Percentiles rank a stretch among this genome's conserved stretches.
Conservation (phyloP, 768 basidiomycete species). For the Boletellus emodensis region DNA sequence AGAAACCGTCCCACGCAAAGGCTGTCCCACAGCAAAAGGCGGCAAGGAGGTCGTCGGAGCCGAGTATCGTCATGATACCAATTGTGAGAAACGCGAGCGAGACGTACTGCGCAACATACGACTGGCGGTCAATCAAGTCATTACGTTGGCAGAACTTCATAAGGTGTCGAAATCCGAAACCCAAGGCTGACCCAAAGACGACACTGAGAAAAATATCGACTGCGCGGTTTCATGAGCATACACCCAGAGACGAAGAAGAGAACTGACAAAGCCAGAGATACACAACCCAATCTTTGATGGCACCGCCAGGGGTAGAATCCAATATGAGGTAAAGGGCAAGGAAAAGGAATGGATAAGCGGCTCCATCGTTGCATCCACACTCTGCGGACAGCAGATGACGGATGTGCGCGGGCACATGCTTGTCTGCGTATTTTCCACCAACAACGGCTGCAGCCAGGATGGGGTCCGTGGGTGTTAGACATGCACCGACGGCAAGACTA, state of each 20-base stretch:
- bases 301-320: conserved; percentile 54
- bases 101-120: conserved; percentile 90
- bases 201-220: conserved; percentile 78
- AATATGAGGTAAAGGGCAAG: conserved; percentile 84
- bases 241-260: neutral
- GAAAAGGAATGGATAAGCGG: conserved; percentile 92
- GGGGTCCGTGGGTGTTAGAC: conserved; percentile 78
- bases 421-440: conserved; percentile 96
- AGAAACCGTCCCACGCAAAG: conserved; percentile 96
- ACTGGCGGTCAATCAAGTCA: conserved; percentile 88
- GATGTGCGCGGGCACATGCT: conserved; percentile 88
- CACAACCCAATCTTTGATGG: conserved; percentile 86
- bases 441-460: conserved; percentile 50
- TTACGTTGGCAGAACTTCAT: conserved; percentile 91
- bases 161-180: conserved; percentile 76
- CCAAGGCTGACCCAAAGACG: conserved; percentile 69
- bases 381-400: conserved; percentile 66
- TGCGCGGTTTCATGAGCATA: conserved; percentile 26
- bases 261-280: conserved; percentile 79
- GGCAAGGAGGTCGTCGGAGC: conserved; percentile 90
- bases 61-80: conserved; percentile 79
- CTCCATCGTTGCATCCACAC: conserved; percentile 94
- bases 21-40: conserved; percentile 94
- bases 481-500: conserved; percentile 85
- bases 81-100: conserved; percentile 80